phyloP scores from a whole-genome alignment of 345 rosid species.

The Pugionium dolabratum region DNA sequence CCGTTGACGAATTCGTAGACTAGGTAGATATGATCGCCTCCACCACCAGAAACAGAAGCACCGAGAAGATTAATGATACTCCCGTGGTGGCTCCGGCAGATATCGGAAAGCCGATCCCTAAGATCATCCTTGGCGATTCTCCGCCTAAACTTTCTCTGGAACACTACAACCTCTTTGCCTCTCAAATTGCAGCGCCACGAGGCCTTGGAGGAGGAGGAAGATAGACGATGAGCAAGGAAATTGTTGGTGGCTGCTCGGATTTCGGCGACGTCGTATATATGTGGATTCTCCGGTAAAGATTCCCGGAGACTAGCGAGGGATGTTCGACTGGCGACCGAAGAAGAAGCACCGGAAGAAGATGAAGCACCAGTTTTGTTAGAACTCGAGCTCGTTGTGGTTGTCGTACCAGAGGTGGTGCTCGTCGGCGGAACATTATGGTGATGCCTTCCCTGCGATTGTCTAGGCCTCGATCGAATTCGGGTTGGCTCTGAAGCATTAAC shows the following conservation, averaged over 20 bases:
- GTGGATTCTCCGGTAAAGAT: conserved; percentile 65
- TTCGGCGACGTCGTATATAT: conserved; percentile 75
- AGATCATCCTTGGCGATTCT: conserved; percentile 47
- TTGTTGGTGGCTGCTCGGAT: conserved; percentile 87
- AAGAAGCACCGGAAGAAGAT: conserved; percentile 35
- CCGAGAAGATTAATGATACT: conserved; percentile 74
- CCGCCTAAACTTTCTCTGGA: conserved; percentile 73
- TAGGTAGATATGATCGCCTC: conserved; percentile 61
- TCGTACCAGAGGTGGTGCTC: conserved; percentile 13
- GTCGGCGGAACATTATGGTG: conserved; percentile 20
- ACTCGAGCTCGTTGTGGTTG: conserved; percentile 20
- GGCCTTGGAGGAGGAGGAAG: conserved; percentile 60
- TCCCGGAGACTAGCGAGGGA: conserved; percentile 73
- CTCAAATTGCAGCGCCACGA: conserved; percentile 79
- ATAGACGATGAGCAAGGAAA: conserved; percentile 65
- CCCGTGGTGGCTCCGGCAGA: conserved; percentile 72
- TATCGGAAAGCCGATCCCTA: conserved; percentile 51
- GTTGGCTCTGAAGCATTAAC: conserved; percentile 48
- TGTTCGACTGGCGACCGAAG: conserved; percentile 42
- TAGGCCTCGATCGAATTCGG: conserved; percentile 34
- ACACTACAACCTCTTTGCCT: conserved; percentile 60
- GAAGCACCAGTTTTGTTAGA: conserved; percentile 29
- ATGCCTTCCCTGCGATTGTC: conserved; percentile 36
- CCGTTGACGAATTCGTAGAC: conserved; percentile 74
- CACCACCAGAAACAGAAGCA: conserved; percentile 49